Base-by-base conservation (phyloP, 352 stramenopile species). In the Globisporangium viniferum region DNA sequence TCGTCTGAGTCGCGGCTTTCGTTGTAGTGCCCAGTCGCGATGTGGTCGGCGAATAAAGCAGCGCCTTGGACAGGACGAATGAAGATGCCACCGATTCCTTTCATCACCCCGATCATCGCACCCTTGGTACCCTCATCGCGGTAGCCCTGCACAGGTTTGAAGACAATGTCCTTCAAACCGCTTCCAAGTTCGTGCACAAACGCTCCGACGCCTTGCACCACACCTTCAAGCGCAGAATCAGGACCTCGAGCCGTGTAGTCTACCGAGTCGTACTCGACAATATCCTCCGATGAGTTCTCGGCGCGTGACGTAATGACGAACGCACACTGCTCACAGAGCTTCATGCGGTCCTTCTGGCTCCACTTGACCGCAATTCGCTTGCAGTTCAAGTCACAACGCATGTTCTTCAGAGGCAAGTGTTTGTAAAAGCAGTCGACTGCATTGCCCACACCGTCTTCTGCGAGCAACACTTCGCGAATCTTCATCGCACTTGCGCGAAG, bases 351-450 rank as follows among this genome's bases (percentile, higher is more conserved):
- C 2, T 75, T 79, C 51, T 77, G 71, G 58, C 76, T 82, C 79
- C 79, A 92, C 59, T 80, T 88, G 18, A 74, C 87, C 36, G 84
- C 81, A 2, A 86, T 54, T 2, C 76, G 72, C 12, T 64, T 71
- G 33, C 73, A 64, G 24, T 77, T 76, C 20, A 90, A 46, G 41
- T 89, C 86, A 61, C 94, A 98, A 8, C 78, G 70, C 92, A 98
- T 98, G 54, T 77, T 77, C 35, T 97, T 73, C 18, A 92, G 14
- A 1, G 91, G 92, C 41, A 98, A 73, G 58, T 91, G 73, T 7
- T 77, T 75, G 46, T 96, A 94, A 71, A 98, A 98, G 49, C 82
- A 78, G 27, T 88, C 59, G 8, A 98, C 80, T 0, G 90, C 94
- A 61, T 77, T 75, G n/a, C 79, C 72, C 2, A 95, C 86, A 20